Evolutionary conservation across 352 stramenopile genomes (phyloP), one percentile per base, ranked within the genome.

Genomic region (Phytophthora pluvialis): DNA sequence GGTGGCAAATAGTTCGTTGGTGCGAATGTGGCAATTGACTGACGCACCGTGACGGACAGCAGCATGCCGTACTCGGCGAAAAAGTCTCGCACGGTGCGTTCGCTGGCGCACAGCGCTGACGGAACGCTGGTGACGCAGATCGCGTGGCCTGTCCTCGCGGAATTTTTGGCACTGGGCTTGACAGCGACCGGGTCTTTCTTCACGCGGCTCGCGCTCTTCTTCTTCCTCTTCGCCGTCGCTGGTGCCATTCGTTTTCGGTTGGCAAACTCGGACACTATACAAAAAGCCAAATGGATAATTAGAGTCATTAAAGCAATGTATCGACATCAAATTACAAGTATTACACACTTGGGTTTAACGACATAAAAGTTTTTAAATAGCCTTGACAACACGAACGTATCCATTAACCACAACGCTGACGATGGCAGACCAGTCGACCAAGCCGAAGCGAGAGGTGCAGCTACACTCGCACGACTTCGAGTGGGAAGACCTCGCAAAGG

Each of bases 381-480:
- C 7, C 5, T n/a, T 45, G 1, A 3, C 33, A 31, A 56, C 33
- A 45, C n/a, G 12, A 25, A 35, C 32, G 21, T 35, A 9, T 51
- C 21, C 26, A 38, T 35, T 56, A 45, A 31, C 21, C 18, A 16
- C 4, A 18, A 5, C 35, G 21, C 12, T 44, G 4, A 55, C 11
- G 7, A 60, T 55, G 55, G 35, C 45, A 42, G 26, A 63, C 18
- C 40, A 33, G 31, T 40, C 50, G 16, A 18, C 40, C 28, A 59
- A 60, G 31, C 29, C 29, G 10, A 60, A 65, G 40, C 62, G 61
- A 12, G 45, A 74, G 26, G 83, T 91, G 69, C 65, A 89, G 68
- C 65, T 93, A 3, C 80, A 93, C 62, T 90, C 80, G 68, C 76
- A 84, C 51, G 85, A 93, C 67, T 93, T 93, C 60, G 81, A 83